These are phyloP conservation scores for Bondarzewia mesenterica DNA, from an alignment of 1,284 basidiomycete genomes.

Conservation along the genomic window DNA sequence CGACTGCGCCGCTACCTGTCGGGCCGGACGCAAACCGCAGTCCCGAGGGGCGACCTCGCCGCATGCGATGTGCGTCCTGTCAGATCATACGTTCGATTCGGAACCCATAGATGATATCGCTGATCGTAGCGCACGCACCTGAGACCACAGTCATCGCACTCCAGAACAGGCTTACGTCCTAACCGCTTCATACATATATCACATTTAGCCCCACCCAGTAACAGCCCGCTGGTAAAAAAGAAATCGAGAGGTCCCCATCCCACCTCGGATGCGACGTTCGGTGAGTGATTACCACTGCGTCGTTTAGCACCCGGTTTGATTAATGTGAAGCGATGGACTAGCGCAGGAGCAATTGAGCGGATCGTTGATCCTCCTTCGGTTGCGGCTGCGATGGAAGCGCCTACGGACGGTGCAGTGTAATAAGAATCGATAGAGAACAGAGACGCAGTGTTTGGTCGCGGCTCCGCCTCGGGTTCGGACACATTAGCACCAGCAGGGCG, in stretches of 20 bases:
- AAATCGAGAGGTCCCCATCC: constrained; percentile 73
- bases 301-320: constrained; percentile 68
- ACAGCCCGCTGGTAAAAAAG: constrained; percentile 64
- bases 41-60: constrained; percentile 73
- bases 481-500: constrained; percentile 31
- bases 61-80: constrained; percentile 75
- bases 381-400: constrained; percentile 48
- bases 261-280: constrained; percentile 21
- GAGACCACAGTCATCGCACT: constrained; percentile 84
- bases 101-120: background rate
- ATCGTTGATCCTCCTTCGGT: constrained; percentile 69
- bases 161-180: constrained; percentile 77
- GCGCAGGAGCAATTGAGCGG: constrained; percentile 35
- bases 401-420: constrained; percentile 50
- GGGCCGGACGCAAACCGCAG: constrained; percentile 49
- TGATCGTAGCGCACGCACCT: constrained; percentile 40
- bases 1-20: background rate
- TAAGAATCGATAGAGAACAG: constrained; percentile 60
- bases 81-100: constrained; percentile 10
- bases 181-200: constrained; percentile 76
- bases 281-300: constrained; percentile 17
- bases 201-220: constrained; percentile 62
- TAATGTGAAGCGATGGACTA: constrained; percentile 80
- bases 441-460: constrained; percentile 29
- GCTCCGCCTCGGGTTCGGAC: constrained; percentile 25